Base-by-base conservation (phyloP, 352 stramenopile species). In the Aphanomyces stellatus region DNA sequence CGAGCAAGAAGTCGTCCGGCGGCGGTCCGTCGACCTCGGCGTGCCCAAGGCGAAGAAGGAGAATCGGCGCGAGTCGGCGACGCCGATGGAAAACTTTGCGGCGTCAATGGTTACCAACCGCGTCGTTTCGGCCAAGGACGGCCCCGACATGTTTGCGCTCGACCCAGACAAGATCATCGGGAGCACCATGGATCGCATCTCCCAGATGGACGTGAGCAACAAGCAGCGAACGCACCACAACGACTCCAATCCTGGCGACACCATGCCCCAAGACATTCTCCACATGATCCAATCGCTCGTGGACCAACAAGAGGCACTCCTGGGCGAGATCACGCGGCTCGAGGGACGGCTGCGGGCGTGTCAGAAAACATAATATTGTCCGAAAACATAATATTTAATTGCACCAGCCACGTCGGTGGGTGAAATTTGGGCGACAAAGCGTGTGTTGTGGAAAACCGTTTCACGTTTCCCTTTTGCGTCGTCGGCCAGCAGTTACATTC, bases 51-150 rank as follows among this genome's bases (percentile, higher is more conserved):
- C 59, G 7, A 67, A 67, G 69, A 64, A 41, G 3, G 70, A 11
- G 13, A 57, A n/a, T 24, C 19, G 15, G 49, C 7, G 33, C 13
- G 28, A 57, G 30, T 35, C 27, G 80, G 70, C 17, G 2, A 71
- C 72, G 5, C 69, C 72, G 4, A 73, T 92, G 1, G 81, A 90
- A 46, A 78, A 80, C 22, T 79, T 90, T 37, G 79, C 74, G 1
- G 80, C 72, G 24, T 76, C 77, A 4, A 70, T 78, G 6, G 56
- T 57, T 13, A 15, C 30, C 5, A 34, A 24, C 49, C 30, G 70
- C 13, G 17, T 15, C 49, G 19, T 7, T n/a, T 13, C 28, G 60
- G 25, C 3, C 41, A 56, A 41, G 34, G 42, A 35, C 30, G 4
- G 49, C 49, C 42, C 42, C 27, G 60, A 42, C n/a, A 40, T 67